A percentile compares a stretch with the other conserved stretches of the same genome.
These are phyloP conservation scores for Tricholoma hemisulphureum DNA, from an alignment of 768 basidiomycete species.

Conservation along the genomic window DNA sequence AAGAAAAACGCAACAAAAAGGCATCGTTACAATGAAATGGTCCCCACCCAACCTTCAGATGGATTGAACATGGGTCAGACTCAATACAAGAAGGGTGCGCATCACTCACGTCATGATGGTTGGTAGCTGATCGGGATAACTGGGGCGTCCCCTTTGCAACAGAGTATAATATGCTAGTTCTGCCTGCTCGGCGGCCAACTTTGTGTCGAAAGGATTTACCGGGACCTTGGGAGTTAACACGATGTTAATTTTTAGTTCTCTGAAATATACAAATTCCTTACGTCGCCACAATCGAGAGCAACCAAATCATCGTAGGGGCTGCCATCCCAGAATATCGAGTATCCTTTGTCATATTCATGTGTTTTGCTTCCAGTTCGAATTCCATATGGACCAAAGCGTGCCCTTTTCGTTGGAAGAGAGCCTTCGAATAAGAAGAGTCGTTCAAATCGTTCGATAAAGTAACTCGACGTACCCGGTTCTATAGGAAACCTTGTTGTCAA, in stretches of 20 bases:
- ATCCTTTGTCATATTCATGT: background rate
- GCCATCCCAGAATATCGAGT: background rate
- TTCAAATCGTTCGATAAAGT: background rate
- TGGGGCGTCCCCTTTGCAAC: background rate
- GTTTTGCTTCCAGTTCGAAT: background rate
- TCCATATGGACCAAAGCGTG: background rate
- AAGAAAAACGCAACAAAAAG: background rate
- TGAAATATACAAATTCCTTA: background rate
- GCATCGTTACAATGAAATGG: background rate
- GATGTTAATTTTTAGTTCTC: background rate
- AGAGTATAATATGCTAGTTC: background rate
- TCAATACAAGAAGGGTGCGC: background rate
- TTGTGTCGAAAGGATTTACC: background rate
- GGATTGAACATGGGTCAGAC: background rate
- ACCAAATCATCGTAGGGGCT: background rate
- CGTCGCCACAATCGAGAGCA: background rate
- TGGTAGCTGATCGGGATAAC: background rate
- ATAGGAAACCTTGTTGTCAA: background rate
- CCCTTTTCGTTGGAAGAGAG: background rate
- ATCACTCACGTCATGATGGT: background rate
- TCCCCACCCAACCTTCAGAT: background rate
- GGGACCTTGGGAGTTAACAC: background rate
- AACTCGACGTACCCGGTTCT: background rate
- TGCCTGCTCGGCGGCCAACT: background rate
- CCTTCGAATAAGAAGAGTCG: background rate